These are phyloP conservation scores for Carex littledalei DNA, from an alignment of 176 grass and related monocot genomes.

Conservation along the genomic window DNA sequence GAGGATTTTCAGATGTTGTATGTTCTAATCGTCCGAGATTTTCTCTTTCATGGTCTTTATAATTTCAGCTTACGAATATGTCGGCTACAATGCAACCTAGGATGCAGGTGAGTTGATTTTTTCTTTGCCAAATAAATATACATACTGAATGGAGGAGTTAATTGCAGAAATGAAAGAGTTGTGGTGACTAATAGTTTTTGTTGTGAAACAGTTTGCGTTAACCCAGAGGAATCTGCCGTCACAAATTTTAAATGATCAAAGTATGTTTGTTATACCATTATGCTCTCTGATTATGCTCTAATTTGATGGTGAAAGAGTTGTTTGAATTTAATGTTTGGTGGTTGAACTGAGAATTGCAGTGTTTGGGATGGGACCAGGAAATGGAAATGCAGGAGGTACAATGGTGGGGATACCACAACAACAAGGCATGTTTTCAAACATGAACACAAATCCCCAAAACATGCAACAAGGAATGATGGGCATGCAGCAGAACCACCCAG, in stretches of 20 bases:
- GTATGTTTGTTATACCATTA: slow-evolving; percentile 27
- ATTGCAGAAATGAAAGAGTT: slow-evolving; percentile 17
- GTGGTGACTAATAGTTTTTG: slow-evolving; percentile 17
- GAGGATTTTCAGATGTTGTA: neutral
- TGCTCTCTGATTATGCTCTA: neutral
- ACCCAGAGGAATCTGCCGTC: slow-evolving; percentile 79
- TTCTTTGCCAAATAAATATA: neutral
- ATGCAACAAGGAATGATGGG: slow-evolving; percentile 83
- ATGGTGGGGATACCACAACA: slow-evolving; percentile 91
- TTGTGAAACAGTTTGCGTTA: slow-evolving; percentile 63
- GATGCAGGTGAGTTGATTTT: slow-evolving; percentile 55
- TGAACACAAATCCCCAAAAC: slow-evolving; percentile 56
- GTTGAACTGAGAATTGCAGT: slow-evolving; percentile 27
- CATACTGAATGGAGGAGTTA: neutral
- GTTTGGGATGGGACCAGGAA: slow-evolving; percentile 66
- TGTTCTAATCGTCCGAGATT: neutral
- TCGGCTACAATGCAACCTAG: slow-evolving; percentile 77
- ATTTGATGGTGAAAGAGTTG: neutral
- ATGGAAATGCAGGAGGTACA: slow-evolving; percentile 21
- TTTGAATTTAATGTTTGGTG: neutral
- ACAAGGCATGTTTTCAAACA: slow-evolving; percentile 68
- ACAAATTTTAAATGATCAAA: slow-evolving; percentile 82
- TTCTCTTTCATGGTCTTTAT: slow-evolving; percentile 13
- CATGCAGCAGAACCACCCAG: slow-evolving; percentile 42
- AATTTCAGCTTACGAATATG: slow-evolving; percentile 87